A percentile compares a stretch with the other conserved stretches of the same genome.
phyloP scores from a whole-genome alignment of 306 rosid genomes.

The Gleditsia sinensis region DNA sequence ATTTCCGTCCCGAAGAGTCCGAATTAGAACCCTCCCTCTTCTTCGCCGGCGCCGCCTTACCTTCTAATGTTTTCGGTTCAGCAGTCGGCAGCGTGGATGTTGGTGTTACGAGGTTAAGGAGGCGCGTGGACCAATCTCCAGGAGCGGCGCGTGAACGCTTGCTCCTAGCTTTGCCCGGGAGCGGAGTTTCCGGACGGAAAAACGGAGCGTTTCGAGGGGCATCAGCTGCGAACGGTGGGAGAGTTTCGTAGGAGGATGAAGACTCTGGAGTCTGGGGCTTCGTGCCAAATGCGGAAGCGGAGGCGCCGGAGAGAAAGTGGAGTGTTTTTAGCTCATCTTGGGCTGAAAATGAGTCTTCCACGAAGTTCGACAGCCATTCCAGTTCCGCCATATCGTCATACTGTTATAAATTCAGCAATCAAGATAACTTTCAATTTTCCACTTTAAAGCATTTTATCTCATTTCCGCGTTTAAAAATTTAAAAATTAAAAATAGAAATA shows the following conservation, averaged over 20 bases:
- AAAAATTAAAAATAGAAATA: background rate
- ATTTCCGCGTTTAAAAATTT: background rate
- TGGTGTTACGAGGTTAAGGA: slow-evolving; percentile 57
- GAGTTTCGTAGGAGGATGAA: slow-evolving; percentile 63
- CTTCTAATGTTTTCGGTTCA: background rate
- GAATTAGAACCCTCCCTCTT: slow-evolving; percentile 43
- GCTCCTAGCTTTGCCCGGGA: slow-evolving; percentile 37
- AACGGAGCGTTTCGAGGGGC: slow-evolving; percentile 56
- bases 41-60: slow-evolving; percentile 24
- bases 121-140: slow-evolving; percentile 87
- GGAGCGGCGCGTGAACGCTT: slow-evolving; percentile 78
- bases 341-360: slow-evolving; percentile 60
- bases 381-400: slow-evolving; percentile 69
- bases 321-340: slow-evolving; percentile 69
- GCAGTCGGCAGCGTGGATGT: background rate
- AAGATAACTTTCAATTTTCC: slow-evolving; percentile 5
- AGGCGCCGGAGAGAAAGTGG: slow-evolving; percentile 46
- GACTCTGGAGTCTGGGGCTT: slow-evolving; percentile 66
- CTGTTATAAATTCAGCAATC: slow-evolving; percentile 38
- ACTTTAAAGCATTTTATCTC: slow-evolving; percentile 2
- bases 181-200: slow-evolving; percentile 46
- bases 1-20: slow-evolving; percentile 56
- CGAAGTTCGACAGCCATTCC: slow-evolving; percentile 72
- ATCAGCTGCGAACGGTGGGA: slow-evolving; percentile 34
- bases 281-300: slow-evolving; percentile 21